A percentile compares a stretch with the other conserved stretches of the same genome.
phyloP scores from a whole-genome alignment of 2,329 filamentous ascomycete species.

The Penicillium aurantiogriseum region DNA sequence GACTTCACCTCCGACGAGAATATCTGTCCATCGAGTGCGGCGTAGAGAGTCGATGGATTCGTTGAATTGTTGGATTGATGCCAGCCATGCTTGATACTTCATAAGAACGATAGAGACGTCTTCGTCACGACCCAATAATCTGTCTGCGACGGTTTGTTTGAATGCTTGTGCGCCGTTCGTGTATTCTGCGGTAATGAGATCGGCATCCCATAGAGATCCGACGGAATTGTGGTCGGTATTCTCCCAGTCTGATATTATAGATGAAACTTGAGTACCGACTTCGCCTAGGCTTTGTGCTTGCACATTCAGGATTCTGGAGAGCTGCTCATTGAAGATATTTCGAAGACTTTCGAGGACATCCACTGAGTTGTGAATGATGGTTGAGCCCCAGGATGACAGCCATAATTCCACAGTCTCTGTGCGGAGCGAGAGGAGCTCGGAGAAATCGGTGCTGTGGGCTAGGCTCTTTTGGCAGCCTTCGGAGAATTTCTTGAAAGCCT shows the following conservation, averaged over 20 bases:
- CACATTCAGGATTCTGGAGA: constrained; percentile 61
- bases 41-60: constrained; percentile 37
- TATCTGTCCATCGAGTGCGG: constrained; percentile 37
- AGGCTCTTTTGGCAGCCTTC: constrained; percentile 63
- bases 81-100: constrained; percentile 70
- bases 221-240: constrained; percentile 52
- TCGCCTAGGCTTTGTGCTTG: constrained; percentile 64
- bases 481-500: constrained; percentile 59
- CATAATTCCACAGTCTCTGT: constrained; percentile 70
- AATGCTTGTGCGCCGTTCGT: constrained; percentile 65
- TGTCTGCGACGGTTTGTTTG: constrained; percentile 66
- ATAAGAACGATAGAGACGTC: constrained; percentile 61
- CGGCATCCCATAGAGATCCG: constrained; percentile 65
- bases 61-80: constrained; percentile 59
- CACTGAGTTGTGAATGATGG: constrained; percentile 48
- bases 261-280: constrained; percentile 64
- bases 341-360: constrained; percentile 69
- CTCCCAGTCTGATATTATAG: constrained; percentile 61
- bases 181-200: constrained; percentile 64
- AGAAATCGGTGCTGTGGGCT: constrained; percentile 62
- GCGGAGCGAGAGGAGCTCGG: constrained; percentile 66
- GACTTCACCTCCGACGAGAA: constrained; percentile 41
- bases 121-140: constrained; percentile 70
- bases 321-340: constrained; percentile 64
- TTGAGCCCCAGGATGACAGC: constrained; percentile 69